Conservation (phyloP, 1,284 basidiomycete genomes). For the Boletus calvinii region DNA sequence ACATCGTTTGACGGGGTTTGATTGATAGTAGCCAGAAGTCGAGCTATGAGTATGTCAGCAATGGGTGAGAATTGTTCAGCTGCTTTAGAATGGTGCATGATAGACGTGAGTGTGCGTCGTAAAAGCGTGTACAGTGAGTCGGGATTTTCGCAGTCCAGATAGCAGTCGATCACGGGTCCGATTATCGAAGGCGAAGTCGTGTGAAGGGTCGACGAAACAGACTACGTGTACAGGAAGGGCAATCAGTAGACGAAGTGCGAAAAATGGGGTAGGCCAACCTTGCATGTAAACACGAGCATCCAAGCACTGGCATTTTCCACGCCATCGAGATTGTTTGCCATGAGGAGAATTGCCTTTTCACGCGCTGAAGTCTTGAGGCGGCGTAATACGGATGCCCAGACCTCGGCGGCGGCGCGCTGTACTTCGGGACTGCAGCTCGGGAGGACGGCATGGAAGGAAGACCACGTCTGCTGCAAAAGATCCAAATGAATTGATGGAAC, state of each 20-base stretch:
- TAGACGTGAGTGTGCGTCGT: conserved; percentile 71
- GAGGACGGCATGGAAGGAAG: conserved; percentile 45
- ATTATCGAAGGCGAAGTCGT: conserved; percentile 70
- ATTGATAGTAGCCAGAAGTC: conserved; percentile 28
- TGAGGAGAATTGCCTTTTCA: conserved; percentile 49
- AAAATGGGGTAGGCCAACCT: conserved; percentile 44
- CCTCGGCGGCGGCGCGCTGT: conserved; percentile 71
- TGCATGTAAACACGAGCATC: conserved; percentile 69
- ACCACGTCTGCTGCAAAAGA: conserved; percentile 60
- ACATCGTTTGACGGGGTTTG: conserved; percentile 15
- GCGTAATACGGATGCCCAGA: conserved; percentile 71
- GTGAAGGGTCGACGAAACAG: conserved; percentile 76
- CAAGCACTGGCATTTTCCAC: conserved; percentile 64
- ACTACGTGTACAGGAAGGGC: conserved; percentile 40
- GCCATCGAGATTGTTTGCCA: conserved; percentile 45
- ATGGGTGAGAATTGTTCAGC: conserved; percentile 62
- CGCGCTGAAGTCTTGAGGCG: conserved; percentile 56
- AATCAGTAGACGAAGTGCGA: conserved; percentile 5
- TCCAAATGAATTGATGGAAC: conserved; percentile 53
- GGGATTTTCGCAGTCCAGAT: conserved; percentile 46
- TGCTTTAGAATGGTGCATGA: conserved; percentile 77
- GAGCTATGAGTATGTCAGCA: conserved; percentile 50
- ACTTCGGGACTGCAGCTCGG: conserved; percentile 64
- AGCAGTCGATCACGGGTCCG: conserved; percentile 49
- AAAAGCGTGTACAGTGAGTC: conserved; percentile 54